Evolutionary conservation across 495 filamentous ascomycete species (phyloP), one percentile per base, ranked within the genome.

Genomic region (Haplographium delicatum): DNA sequence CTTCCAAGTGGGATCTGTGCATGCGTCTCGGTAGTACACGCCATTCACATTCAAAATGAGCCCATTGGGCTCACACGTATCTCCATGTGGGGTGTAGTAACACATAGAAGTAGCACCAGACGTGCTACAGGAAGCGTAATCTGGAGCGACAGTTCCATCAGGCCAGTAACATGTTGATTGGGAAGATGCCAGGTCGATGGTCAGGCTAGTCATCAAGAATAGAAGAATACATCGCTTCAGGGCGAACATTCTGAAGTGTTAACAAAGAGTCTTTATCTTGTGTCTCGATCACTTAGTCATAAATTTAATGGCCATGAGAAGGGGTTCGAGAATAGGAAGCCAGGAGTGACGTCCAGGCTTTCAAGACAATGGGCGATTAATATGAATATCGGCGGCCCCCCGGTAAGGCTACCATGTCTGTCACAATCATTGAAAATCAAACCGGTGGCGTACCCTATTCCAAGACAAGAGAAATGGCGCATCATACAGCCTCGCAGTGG

Each of bases 41-140:
- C 35, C 35, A 39, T 39, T 39, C 35, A 39, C 8, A 39, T 39
- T 39, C 16, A 39, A 39, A 39, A 39, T 18, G 16, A 39, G 35
- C 35, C 35, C 35, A 39, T 39, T 39, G 35, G 35, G 35, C 35
- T 39, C 35, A 39, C 35, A 39, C 35, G 35, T 39, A 18, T 39
- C 35, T 39, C 8, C 16, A 39, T 39, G 35, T 39, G 35, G 35
- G 35, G 35, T 39, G 35, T 39, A 39, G 35, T 39, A 39, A 39
- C 35, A 39, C 35, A 39, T 39, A 39, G 35, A 39, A 39, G 35
- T 39, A 39, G 35, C 35, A 39, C 35, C 35, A 39, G 35, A 39
- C 35, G 35, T 39, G 16, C 35, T 39, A 39, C 35, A 39, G 35
- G 35, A 16, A 39, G 35, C 35, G 35, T 39, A 39, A 18, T 39